Evolutionary conservation across 345 rosid genomes (phyloP).

Genomic region (Salix viminalis): DNA sequence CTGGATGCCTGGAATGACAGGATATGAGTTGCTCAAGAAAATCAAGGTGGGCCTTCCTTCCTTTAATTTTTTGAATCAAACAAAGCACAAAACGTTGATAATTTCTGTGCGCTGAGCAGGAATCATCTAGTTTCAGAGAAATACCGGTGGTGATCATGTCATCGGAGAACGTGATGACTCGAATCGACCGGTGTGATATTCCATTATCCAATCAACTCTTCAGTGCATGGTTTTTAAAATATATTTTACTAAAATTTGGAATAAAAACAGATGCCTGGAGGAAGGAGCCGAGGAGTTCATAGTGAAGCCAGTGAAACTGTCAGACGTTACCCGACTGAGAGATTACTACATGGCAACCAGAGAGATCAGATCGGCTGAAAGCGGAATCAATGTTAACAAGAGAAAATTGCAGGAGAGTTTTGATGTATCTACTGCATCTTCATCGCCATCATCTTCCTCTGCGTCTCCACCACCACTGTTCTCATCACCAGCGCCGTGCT

Average conservation of each 20-base stretch:
- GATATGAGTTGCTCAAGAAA: slow-evolving; percentile 90
- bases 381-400: slow-evolving; percentile 27
- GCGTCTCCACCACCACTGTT: slow-evolving; percentile 11
- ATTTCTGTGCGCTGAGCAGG: slow-evolving; percentile 34
- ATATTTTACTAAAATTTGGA: neutral
- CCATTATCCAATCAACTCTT: neutral
- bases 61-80: neutral
- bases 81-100: neutral
- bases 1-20: slow-evolving; percentile 99
- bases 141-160: slow-evolving; percentile 95
- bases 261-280: slow-evolving; percentile 63
- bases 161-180: slow-evolving; percentile 73
- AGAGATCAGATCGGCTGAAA: slow-evolving; percentile 29
- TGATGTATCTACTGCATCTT: slow-evolving; percentile 2
- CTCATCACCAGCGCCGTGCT: slow-evolving; percentile 38
- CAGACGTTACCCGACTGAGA: slow-evolving; percentile 75
- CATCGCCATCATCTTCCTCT: slow-evolving; percentile 22
- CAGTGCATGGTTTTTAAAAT: neutral
- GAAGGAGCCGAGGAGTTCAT: slow-evolving; percentile 94
- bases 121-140: slow-evolving; percentile 63
- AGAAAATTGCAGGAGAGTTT: slow-evolving; percentile 53
- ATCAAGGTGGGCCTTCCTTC: slow-evolving; percentile 49
- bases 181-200: slow-evolving; percentile 62
- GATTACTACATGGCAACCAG: slow-evolving; percentile 41
- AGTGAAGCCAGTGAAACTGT: slow-evolving; percentile 83